These are phyloP conservation scores for Lactarius quietus DNA, from an alignment of 768 basidiomycete species.

Conservation along the genomic window DNA sequence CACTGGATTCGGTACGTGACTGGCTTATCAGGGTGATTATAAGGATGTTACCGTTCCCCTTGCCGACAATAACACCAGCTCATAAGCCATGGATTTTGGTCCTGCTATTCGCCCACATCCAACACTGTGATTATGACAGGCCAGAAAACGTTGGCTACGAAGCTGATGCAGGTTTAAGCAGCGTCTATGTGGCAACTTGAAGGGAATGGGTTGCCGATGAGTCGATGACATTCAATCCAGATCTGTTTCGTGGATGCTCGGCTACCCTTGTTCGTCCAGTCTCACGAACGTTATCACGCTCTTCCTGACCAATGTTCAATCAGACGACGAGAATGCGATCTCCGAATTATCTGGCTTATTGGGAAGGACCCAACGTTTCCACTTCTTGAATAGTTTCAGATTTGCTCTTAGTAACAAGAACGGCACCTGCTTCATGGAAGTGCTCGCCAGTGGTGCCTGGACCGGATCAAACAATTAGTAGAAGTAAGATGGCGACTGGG, in stretches of 20 bases:
- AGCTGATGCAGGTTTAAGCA: conserved; percentile 72
- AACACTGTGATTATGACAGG: conserved; percentile 59
- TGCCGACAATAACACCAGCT: conserved; percentile 47
- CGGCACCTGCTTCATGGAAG: too few relatives aligned
- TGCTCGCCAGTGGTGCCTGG: too few relatives aligned
- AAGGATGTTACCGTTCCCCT: conserved; percentile 71
- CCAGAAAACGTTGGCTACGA: conserved; percentile 79
- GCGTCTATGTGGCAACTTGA: conserved; percentile 60
- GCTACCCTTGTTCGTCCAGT: conserved; percentile 61
- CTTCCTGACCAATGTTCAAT: neutral
- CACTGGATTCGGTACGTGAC: conserved; percentile 54
- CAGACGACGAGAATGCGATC: conserved; percentile 78
- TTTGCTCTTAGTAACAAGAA: too few relatives aligned
- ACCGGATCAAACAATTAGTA: too few relatives aligned
- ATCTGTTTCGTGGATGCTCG: conserved; percentile 72
- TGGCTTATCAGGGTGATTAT: conserved; percentile 70
- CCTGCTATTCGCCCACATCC: conserved; percentile 12
- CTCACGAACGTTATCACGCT: neutral
- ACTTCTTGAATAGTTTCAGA: too few relatives aligned
- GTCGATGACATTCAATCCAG: conserved; percentile 79
- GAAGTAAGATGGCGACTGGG: too few relatives aligned
- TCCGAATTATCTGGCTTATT: conserved; percentile 57
- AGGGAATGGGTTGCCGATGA: conserved; percentile 77
- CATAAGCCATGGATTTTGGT: conserved; percentile 36
- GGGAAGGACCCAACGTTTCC: conserved; percentile 34